Evolutionary conservation across 768 basidiomycete genomes (phyloP), one percentile per base, ranked within the genome.

Genomic region (Candolleomyces aberdarensis): DNA sequence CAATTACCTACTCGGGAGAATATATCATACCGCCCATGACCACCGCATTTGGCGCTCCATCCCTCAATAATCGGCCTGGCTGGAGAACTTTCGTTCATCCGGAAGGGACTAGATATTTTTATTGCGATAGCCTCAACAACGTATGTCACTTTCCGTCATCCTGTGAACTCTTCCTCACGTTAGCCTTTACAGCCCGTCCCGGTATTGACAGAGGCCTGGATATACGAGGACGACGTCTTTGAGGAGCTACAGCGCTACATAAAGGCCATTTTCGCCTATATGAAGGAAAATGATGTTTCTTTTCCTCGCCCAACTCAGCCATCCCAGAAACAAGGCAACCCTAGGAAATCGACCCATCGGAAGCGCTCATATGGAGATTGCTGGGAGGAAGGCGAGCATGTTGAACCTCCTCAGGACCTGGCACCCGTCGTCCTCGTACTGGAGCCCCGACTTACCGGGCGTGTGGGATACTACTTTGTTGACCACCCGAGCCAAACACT

Each of bases 391-490:
- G 41, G 41, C 41, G 13, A 11, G 11, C 41, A 11, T n/a, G n/a
- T 3, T 13, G 41, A 43, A 43, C 1, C 41, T n/a, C 13, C n/a
- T 11, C 41, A 43, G 11, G 13, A 43, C n/a, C 5, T 43, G 13
- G 13, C 41, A 13, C 41, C 41, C n/a, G 41, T 43, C 13, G 41
- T 60, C 48, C 60, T 66, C 29, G 64, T 68, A 1, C 48, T 70
- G 26, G 69, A 70, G 56, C 60, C 63, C 31, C 62, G 65, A 22
- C 50, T 17, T 14, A 58, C 51, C 1, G 61, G 63, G 5, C 50
- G 48, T 29, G 69, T 63, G 54, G 71, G 71, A 20, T 86, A 86
- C 66, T 86, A 85, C 64, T 83, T 82, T 59, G 82, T 78, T 31
- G 75, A 83, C 62, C 81, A 83, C 50, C n/a, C 62, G 0, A 65